Conservation (phyloP, 352 stramenopile species). For the Blastocystis sp. region DNA sequence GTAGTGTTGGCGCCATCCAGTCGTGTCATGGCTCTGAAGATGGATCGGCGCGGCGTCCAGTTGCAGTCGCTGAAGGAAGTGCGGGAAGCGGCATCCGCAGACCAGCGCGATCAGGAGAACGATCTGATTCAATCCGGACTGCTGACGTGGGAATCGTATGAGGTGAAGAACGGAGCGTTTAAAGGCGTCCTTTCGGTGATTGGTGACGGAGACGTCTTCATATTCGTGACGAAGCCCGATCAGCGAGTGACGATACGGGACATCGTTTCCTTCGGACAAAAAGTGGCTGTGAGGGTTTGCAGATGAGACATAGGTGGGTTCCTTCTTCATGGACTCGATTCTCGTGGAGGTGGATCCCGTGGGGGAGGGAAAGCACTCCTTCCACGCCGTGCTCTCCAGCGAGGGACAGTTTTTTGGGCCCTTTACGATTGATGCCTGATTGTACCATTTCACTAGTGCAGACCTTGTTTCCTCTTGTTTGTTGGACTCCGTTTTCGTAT, state of each 20-base stretch:
- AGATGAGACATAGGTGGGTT: not conserved
- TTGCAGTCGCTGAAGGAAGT: not conserved
- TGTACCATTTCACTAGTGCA: not conserved
- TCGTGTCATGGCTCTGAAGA: not conserved
- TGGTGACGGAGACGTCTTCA: not conserved
- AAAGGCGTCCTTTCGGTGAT: not conserved
- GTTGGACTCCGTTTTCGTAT: not conserved
- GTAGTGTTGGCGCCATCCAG: not conserved
- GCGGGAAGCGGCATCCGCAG: not conserved
- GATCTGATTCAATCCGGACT: not conserved
- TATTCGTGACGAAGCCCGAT: not conserved
- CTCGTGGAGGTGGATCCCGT: not conserved
- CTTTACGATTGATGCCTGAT: not conserved
- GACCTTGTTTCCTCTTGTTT: not conserved
- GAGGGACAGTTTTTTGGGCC: slow-evolving; percentile 11
- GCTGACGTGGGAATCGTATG: not conserved
- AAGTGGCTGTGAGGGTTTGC: not conserved
- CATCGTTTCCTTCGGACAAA: not conserved
- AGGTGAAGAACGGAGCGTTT: not conserved
- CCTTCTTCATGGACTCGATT: not conserved
- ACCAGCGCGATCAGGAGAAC: not conserved
- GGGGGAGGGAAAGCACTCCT: not conserved
- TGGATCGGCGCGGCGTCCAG: not conserved
- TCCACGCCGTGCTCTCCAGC: not conserved
- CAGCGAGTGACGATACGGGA: not conserved